A percentile compares a stretch with the other conserved stretches of the same genome.
Conservation (phyloP, 1,284 basidiomycete species). For the Ganoderma lingzhi region DNA sequence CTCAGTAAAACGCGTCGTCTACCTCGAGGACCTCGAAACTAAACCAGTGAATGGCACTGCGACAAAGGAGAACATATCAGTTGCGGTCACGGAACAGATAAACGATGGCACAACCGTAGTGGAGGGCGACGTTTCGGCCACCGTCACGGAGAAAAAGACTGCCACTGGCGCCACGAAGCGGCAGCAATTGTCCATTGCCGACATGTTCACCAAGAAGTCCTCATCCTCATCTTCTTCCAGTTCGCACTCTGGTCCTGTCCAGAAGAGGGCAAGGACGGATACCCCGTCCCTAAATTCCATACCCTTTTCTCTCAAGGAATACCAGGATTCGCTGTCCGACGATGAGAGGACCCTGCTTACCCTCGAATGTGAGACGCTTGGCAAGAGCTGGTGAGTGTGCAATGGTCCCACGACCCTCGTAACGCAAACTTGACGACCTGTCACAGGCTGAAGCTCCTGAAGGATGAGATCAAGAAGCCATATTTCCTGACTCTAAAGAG, state of each 20-base stretch:
- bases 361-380: constrained; percentile 77
- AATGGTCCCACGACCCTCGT: constrained; percentile 5
- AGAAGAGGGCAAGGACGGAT: constrained; percentile 44
- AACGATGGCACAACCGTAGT: constrained; percentile 14
- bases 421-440: background rate
- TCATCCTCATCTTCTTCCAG: constrained; percentile 16
- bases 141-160: constrained; percentile 28
- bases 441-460: constrained; percentile 73
- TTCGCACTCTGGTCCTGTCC: constrained; percentile 15
- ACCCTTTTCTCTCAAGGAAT: constrained; percentile 71
- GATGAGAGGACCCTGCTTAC: constrained; percentile 64
- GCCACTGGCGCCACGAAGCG: constrained; percentile 55
- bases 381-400: constrained; percentile 72
- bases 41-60: constrained; percentile 14
- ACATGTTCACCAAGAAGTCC: constrained; percentile 58
- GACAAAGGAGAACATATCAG: constrained; percentile 25
- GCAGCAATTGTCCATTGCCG: constrained; percentile 64
- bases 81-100: constrained; percentile 13
- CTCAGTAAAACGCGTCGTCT: constrained; percentile 48
- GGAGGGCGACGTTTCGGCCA: constrained; percentile 18
- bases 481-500: constrained; percentile 79
- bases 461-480: constrained; percentile 76
- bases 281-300: constrained; percentile 65
- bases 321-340: constrained; percentile 60
- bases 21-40: constrained; percentile 64